Evolutionary conservation across 1,284 basidiomycete species (phyloP).

Genomic region (Sporisorium iseilematis-ciliati): DNA sequence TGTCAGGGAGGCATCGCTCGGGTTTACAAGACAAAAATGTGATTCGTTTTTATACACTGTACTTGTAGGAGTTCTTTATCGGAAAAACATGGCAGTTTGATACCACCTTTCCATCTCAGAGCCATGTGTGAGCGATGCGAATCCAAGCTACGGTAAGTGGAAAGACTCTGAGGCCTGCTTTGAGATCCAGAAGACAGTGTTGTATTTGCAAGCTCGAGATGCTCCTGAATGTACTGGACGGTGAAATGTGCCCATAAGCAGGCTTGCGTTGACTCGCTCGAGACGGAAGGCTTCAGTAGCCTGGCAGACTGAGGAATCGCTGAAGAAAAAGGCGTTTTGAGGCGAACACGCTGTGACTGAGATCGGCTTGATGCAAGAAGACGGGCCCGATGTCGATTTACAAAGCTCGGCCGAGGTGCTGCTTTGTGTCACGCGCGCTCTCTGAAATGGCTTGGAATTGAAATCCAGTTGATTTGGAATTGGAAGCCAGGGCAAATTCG

Average conservation of each 20-base stretch:
- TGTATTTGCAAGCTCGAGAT: too few species aligned
- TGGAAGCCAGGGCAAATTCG: too few species aligned
- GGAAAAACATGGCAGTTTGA: background rate
- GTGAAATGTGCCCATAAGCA: too few species aligned
- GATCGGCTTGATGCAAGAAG: background rate
- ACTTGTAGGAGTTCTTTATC: slow-evolving; percentile 1
- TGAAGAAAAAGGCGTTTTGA: too few species aligned
- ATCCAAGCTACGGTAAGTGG: background rate
- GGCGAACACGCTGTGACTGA: too few species aligned
- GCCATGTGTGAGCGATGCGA: background rate
- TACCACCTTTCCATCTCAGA: background rate
- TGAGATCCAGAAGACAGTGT: too few species aligned
- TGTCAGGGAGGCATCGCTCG: background rate
- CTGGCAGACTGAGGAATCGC: too few species aligned
- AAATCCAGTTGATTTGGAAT: background rate
- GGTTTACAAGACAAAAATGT: background rate
- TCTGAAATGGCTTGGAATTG: background rate
- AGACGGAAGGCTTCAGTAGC: too few species aligned
- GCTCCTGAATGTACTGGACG: too few species aligned
- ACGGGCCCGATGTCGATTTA: background rate
- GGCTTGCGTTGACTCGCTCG: too few species aligned
- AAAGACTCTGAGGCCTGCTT: too few species aligned
- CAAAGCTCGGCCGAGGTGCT: background rate
- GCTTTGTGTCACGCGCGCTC: background rate
- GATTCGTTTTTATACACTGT: slow-evolving; percentile 4